These are phyloP conservation scores for Colletotrichum sp. DNA, from an alignment of 2,329 filamentous ascomycete species.

Conservation along the genomic window DNA sequence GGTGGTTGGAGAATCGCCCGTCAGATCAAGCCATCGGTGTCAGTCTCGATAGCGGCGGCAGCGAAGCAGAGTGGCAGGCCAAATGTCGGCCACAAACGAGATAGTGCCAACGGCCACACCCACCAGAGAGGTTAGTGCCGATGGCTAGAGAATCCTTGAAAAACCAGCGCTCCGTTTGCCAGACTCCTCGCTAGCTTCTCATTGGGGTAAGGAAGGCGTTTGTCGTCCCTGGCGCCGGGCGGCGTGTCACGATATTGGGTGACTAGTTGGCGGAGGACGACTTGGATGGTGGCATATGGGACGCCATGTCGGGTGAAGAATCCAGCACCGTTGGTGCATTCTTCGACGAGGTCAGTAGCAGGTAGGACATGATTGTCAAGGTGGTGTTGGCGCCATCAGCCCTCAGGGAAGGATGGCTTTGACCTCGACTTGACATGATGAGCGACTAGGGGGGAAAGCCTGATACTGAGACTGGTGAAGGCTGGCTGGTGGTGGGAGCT, in stretches of 20 bases:
- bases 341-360: background rate
- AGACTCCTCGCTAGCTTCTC: background rate
- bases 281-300: background rate
- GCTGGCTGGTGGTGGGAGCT: background rate
- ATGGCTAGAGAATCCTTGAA: background rate
- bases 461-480: background rate
- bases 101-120: background rate
- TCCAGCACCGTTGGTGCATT: background rate
- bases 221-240: background rate
- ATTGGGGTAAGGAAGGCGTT: background rate
- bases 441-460: background rate
- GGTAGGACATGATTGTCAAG: background rate
- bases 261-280: background rate
- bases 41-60: background rate
- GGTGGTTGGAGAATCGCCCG: background rate
- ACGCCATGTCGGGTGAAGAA: conserved; percentile 1
- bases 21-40: background rate
- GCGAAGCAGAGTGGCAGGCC: background rate
- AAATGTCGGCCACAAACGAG: background rate
- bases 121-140: background rate
- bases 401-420: background rate
- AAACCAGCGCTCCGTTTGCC: background rate
- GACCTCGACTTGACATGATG: background rate
- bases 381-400: background rate
- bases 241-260: background rate